A percentile compares a stretch with the other conserved stretches of the same genome.
phyloP scores from a whole-genome alignment of 176 grass and related monocot species.

The Carex parvula region DNA sequence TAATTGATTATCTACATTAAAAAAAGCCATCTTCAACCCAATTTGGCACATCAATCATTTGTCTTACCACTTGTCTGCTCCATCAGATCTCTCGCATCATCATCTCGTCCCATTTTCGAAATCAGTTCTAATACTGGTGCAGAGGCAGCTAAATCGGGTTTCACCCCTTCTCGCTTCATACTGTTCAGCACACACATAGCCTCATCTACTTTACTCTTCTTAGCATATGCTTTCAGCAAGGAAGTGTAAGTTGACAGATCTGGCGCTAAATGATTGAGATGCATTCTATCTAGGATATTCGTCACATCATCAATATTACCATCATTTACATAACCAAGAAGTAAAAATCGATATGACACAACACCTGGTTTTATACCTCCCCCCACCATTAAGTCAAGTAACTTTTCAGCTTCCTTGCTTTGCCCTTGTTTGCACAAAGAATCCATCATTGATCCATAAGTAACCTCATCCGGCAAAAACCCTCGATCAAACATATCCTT shows the following conservation, averaged over 20 bases:
- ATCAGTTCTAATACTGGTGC: neutral
- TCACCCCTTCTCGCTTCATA: neutral
- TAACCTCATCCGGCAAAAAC: neutral
- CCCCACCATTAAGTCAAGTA: neutral
- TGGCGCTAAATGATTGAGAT: neutral
- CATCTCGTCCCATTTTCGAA: neutral
- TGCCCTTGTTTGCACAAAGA: neutral
- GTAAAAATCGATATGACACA: neutral
- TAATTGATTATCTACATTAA: too few relatives aligned
- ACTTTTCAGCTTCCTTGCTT: constrained; percentile 10
- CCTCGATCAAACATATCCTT: neutral
- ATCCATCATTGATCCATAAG: constrained; percentile 4
- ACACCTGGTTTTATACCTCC: neutral
- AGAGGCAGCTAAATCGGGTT: neutral
- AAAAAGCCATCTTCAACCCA: too few relatives aligned
- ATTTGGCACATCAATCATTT: neutral
- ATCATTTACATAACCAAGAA: neutral
- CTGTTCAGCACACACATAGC: neutral
- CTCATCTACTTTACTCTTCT: neutral
- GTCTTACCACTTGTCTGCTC: neutral
- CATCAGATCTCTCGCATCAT: neutral
- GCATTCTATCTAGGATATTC: neutral
- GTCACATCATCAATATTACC: neutral
- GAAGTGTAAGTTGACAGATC: neutral
- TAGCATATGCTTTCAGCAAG: neutral